Conservation (phyloP, 2,329 filamentous ascomycete species). For the Dothideomycetidae sp. region DNA sequence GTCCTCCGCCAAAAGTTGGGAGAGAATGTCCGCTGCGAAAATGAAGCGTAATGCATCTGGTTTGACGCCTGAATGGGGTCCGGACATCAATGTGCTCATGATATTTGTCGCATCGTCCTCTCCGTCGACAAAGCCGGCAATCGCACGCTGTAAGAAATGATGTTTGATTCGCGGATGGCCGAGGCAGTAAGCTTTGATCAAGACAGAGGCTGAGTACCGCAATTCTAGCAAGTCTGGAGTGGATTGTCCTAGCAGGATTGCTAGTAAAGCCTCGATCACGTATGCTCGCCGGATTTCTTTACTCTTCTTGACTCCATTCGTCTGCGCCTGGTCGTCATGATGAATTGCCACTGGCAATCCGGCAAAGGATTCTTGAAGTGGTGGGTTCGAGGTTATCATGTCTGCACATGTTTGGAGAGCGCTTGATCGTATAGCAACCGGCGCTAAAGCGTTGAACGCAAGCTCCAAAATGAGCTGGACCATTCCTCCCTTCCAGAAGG, state of each 20-base stretch:
- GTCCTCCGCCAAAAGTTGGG: conserved; percentile 75
- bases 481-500: conserved; percentile 73
- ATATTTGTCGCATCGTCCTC: conserved; percentile 70
- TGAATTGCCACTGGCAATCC: conserved; percentile 56
- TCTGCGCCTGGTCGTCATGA: conserved; percentile 20
- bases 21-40: conserved; percentile 76
- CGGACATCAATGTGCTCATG: conserved; percentile 63
- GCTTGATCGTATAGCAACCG: conserved; percentile 69
- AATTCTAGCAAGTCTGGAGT: conserved; percentile 59
- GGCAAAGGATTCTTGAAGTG: conserved; percentile 77
- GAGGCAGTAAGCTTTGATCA: conserved; percentile 83
- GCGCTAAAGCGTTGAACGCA: conserved; percentile 60
- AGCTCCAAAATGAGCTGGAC: conserved; percentile 68
- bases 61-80: conserved; percentile 45
- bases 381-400: conserved; percentile 66
- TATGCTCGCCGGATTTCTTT: conserved; percentile 38
- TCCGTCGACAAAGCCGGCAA: conserved; percentile 68
- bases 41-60: conserved; percentile 76
- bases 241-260: conserved; percentile 59
- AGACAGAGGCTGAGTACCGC: conserved; percentile 72
- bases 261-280: conserved; percentile 84
- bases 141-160: conserved; percentile 78
- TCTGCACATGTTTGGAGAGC: conserved; percentile 77
- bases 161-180: conserved; percentile 66
- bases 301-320: conserved; percentile 42